These are phyloP conservation scores for Pleurotus platypus DNA, from an alignment of 768 basidiomycete species.

Conservation along the genomic window DNA sequence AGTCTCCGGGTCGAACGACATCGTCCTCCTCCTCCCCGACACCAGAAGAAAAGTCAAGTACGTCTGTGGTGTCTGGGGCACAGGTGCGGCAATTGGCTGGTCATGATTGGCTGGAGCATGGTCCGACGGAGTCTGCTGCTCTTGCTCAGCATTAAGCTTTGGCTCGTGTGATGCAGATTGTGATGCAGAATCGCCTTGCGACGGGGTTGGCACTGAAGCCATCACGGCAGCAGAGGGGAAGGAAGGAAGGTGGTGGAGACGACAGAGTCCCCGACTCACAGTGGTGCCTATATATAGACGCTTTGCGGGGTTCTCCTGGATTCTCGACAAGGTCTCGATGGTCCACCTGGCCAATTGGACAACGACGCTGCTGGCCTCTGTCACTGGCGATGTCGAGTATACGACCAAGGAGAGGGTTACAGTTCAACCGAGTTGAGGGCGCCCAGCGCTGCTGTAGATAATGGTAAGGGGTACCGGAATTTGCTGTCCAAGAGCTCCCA, in stretches of 20 bases:
- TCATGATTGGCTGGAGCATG: conserved; percentile 15
- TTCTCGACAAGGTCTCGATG: conserved; percentile 4
- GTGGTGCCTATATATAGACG: conserved; percentile 6
- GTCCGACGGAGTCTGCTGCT: conserved; percentile 7
- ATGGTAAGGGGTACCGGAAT: too few relatives aligned
- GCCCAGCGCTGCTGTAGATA: too few relatives aligned
- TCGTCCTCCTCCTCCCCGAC: conserved; percentile 62
- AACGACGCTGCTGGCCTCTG: too few relatives aligned
- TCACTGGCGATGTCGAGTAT: too few relatives aligned
- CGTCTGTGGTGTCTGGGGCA: conserved; percentile 60
- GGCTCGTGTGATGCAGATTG: conserved; percentile 2
- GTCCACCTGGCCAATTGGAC: not conserved
- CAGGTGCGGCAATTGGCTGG: conserved; percentile 14
- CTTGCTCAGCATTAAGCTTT: conserved; percentile 15
- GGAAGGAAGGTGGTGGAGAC: not conserved
- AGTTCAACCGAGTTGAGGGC: too few relatives aligned
- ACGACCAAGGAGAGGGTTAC: too few relatives aligned
- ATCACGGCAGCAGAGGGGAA: not conserved
- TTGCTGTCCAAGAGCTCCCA: too few relatives aligned
- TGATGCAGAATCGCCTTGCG: not conserved
- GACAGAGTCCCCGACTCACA: not conserved
- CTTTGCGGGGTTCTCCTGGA: conserved; percentile 5
- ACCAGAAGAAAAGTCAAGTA: conserved; percentile 71
- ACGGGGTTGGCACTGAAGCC: not conserved
- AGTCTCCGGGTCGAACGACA: conserved; percentile 73